Conservation (phyloP, 2,329 filamentous ascomycete species). For the Botrytis cinerea region DNA sequence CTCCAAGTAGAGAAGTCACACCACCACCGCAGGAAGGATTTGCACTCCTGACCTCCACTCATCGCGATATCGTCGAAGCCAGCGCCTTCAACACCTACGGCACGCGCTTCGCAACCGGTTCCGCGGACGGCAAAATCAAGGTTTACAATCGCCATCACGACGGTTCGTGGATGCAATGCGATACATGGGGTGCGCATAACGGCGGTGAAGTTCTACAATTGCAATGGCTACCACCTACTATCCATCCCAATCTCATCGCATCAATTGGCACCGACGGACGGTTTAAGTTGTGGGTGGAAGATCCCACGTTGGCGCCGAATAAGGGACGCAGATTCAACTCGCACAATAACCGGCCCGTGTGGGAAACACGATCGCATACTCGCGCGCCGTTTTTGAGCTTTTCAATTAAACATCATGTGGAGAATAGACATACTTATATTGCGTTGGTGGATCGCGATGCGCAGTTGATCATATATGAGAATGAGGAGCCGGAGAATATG, state of each 20-base stretch:
- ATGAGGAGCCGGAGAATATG: slow-evolving; percentile 79
- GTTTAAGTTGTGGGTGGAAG: slow-evolving; percentile 91
- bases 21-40: slow-evolving; percentile 32
- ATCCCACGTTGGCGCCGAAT: slow-evolving; percentile 72
- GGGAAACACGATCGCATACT: slow-evolving; percentile 36
- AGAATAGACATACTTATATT: slow-evolving; percentile 78
- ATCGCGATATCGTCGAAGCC: slow-evolving; percentile 54
- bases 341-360: slow-evolving; percentile 64
- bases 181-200: slow-evolving; percentile 88
- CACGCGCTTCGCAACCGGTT: slow-evolving; percentile 86
- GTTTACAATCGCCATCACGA: slow-evolving; percentile 85
- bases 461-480: slow-evolving; percentile 77
- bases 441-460: slow-evolving; percentile 84
- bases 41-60: slow-evolving; percentile 67
- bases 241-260: slow-evolving; percentile 81
- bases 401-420: slow-evolving; percentile 80
- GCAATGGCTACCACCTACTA: slow-evolving; percentile 89
- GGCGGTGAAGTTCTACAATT: slow-evolving; percentile 89
- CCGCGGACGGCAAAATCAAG: slow-evolving; percentile 88
- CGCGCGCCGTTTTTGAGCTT: slow-evolving; percentile 68
- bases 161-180: slow-evolving; percentile 74
- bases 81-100: slow-evolving; percentile 92
- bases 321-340: slow-evolving; percentile 78
- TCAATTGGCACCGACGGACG: slow-evolving; percentile 88
- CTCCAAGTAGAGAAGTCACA: slow-evolving; percentile 31